A percentile compares a stretch with the other conserved stretches of the same genome.
Conservation (phyloP, 225 moss, liverwort and hornwort species). For the Sphagnum tenellum region DNA sequence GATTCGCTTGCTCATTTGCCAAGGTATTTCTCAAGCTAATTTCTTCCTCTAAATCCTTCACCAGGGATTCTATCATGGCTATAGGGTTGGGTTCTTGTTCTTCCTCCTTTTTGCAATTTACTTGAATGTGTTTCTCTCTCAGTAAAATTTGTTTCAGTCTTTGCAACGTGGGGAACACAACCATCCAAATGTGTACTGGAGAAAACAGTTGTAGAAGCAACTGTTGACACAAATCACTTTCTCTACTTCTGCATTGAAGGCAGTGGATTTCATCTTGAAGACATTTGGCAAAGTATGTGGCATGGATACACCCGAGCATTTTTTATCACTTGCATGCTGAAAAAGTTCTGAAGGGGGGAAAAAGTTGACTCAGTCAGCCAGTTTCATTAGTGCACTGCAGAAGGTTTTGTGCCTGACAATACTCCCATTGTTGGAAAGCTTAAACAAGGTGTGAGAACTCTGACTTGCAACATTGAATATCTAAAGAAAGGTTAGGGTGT, state of each 20-base stretch:
- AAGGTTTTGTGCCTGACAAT: slow-evolving; percentile 48
- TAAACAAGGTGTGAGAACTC: slow-evolving; percentile 4
- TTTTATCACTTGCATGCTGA: slow-evolving; percentile 20
- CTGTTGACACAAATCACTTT: slow-evolving; percentile 17
- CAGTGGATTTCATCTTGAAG: slow-evolving; percentile 69
- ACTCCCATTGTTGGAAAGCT: slow-evolving; percentile 29
- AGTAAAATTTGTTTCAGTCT: too few relatives aligned
- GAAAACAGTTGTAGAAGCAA: slow-evolving; percentile 11
- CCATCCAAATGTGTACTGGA: too few relatives aligned
- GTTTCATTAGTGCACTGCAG: slow-evolving; percentile 28
- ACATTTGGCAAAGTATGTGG: slow-evolving; percentile 37
- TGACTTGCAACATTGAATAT: slow-evolving; percentile 49
- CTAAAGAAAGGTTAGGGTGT: slow-evolving; percentile 53
- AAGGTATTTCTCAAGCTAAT: too few relatives aligned
- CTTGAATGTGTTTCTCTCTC: too few relatives aligned
- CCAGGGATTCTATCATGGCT: too few relatives aligned
- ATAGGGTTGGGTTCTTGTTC: too few relatives aligned
- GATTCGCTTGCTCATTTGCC: too few relatives aligned
- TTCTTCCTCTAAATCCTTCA: too few relatives aligned
- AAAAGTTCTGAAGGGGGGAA: background rate
- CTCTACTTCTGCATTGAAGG: slow-evolving; percentile 44
- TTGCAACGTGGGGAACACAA: too few relatives aligned
- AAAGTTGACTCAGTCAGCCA: slow-evolving; percentile 8
- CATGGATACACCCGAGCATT: slow-evolving; percentile 54
- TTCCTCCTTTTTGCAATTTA: too few relatives aligned